phyloP scores from a whole-genome alignment of 2,329 filamentous ascomycete species.

The Fusarium tanahbumbuense region DNA sequence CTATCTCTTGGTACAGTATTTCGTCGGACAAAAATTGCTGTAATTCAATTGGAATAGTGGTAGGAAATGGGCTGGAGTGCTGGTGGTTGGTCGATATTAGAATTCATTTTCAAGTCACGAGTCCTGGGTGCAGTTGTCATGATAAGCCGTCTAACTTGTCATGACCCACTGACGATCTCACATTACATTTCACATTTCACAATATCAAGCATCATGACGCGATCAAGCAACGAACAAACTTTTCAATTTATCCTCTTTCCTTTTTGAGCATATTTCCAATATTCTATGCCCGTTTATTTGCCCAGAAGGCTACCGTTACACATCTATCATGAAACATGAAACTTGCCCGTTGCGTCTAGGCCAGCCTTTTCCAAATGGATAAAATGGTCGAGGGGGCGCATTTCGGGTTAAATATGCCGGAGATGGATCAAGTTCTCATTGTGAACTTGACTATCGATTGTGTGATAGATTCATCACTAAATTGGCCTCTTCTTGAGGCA shows the following conservation, averaged over 20 bases:
- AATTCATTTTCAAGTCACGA: neutral
- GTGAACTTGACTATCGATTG: neutral
- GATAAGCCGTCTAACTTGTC: neutral
- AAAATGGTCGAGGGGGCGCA: conserved; percentile 38
- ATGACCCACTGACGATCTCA: neutral
- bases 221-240: conserved; percentile 4
- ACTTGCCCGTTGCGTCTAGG: conserved; percentile 41
- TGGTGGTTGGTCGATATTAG: neutral
- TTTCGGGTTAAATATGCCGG: conserved; percentile 37
- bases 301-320: conserved; percentile 27
- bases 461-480: conserved; percentile 3
- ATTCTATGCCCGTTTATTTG: conserved; percentile 3
- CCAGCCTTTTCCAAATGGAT: conserved; percentile 34
- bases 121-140: neutral
- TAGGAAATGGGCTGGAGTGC: neutral
- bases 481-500: conserved; percentile 6
- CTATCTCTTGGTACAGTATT: neutral
- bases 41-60: too few relatives aligned
- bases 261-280: conserved; percentile 15
- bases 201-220: neutral
- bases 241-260: conserved; percentile 36
- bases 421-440: conserved; percentile 35
- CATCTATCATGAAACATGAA: conserved; percentile 41
- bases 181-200: neutral
- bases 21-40: neutral